These are phyloP conservation scores for Biscogniauxia marginata DNA, from an alignment of 2,329 filamentous ascomycete species.

Conservation along the genomic window DNA sequence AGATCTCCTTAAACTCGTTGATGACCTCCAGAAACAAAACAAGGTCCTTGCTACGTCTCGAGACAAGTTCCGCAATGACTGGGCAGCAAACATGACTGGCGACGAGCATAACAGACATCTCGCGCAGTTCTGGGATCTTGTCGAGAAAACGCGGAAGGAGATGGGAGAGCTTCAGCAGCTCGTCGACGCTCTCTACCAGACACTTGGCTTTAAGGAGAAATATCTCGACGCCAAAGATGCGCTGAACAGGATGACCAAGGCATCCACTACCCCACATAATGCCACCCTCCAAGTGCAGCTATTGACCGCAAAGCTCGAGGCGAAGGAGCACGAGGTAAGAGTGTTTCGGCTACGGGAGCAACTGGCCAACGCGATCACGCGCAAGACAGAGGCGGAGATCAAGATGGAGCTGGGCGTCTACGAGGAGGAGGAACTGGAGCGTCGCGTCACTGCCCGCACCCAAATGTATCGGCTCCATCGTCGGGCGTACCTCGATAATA, in stretches of 20 bases:
- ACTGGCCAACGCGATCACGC: constrained; percentile 3
- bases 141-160: not conserved
- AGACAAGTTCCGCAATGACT: not conserved
- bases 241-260: not conserved
- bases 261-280: not conserved
- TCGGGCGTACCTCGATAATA: constrained; percentile 6
- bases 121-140: constrained; percentile 3
- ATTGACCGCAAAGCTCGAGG: not conserved
- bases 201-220: not conserved
- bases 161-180: not conserved
- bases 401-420: constrained; percentile 1
- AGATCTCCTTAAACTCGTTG: not conserved
- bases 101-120: not conserved
- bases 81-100: not conserved
- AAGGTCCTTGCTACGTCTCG: not conserved
- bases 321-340: not conserved
- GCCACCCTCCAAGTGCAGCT: not conserved
- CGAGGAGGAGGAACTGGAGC: constrained; percentile 16
- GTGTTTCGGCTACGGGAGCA: not conserved
- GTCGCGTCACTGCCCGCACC: constrained; percentile 10
- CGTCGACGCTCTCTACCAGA: constrained; percentile 1
- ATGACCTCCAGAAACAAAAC: not conserved
- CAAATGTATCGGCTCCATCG: constrained; percentile 21
- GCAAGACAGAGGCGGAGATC: constrained; percentile 9
- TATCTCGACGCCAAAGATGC: not conserved